Conservation (phyloP, 257 asterid species). For the Anisodus tanguticus region DNA sequence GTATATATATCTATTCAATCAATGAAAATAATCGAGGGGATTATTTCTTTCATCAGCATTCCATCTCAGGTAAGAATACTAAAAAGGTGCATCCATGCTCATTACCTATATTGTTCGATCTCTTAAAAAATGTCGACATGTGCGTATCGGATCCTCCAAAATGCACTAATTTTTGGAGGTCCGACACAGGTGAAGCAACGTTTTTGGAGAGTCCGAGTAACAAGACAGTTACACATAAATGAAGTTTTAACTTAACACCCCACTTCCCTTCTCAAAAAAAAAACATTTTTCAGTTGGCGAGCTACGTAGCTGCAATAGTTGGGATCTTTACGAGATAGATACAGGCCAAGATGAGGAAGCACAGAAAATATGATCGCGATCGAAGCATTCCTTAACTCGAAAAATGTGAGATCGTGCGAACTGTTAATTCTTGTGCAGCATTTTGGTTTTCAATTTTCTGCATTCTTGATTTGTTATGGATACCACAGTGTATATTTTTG, state of each 20-base stretch:
- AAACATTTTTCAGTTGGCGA: slow-evolving; percentile 57
- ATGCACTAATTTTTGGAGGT: neutral
- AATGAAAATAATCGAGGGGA: too few species aligned
- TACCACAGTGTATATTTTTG: neutral
- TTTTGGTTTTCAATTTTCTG: slow-evolving; percentile 17
- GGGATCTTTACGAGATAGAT: slow-evolving; percentile 56
- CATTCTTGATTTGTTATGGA: neutral
- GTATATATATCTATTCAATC: too few species aligned
- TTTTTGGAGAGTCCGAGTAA: neutral
- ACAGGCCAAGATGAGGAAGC: slow-evolving; percentile 10
- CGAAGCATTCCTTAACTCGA: neutral
- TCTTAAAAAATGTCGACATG: neutral
- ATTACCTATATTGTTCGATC: neutral
- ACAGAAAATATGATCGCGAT: neutral
- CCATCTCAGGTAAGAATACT: slow-evolving; percentile 59
- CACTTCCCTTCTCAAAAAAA: neutral
- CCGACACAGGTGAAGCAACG: neutral
- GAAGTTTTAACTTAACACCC: slow-evolving; percentile 14
- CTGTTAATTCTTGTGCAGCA: slow-evolving; percentile 14
- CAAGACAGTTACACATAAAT: neutral
- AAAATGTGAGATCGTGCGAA: neutral
- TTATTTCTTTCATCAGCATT: too few species aligned
- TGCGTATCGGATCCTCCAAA: neutral
- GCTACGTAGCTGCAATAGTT: slow-evolving; percentile 65
- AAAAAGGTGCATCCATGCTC: neutral